Evolutionary conservation across 2,329 filamentous ascomycete species (phyloP), one percentile per base, ranked within the genome.

Genomic region (Albifimbria verrucaria): DNA sequence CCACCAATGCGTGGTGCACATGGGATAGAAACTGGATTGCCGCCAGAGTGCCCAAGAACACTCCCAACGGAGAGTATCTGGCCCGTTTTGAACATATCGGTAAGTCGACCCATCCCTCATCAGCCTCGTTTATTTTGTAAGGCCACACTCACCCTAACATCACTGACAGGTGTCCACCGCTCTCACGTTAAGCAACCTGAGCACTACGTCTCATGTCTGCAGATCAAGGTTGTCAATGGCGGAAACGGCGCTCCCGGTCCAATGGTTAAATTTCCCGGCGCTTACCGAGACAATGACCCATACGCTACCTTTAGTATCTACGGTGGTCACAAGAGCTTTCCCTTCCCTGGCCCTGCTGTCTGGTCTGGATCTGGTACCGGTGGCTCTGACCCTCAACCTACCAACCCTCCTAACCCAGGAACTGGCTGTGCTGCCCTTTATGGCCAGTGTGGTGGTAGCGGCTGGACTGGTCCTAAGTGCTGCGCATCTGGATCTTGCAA

Each of bases 301-400:
- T 48, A 48, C 25, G 46, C 46, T n/a, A 48, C 24, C 46, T 48
- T 48, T 25, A 48, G 46, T 25, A 48, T 48, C 24, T 48, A 48
- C 46, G 26, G 26, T 21, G 46, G 46, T 3, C 26, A 28, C 25
- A 48, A 48, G 46, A 22, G 36, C 24, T 48, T 48, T 25, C 46
- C 46, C 46, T 32, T 48, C 24, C 46, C 46, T 7, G 46, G 46
- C 10, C 46, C 46, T 17, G 46, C 46, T 20, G 46, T 48, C 25
- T 48, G 46, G 46, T 32, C 46, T 15, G 20, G 46, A 24, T 24
- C 24, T 25, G 46, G 24, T 25, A 48, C 12, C 46, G 22, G 44
- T 23, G 25, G 44, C 44, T 24, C 15, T n/a, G 12, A 12, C 7
- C 7, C 26, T 15, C 7, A 32, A 12, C 32, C 22, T 7, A 22